These are phyloP conservation scores for Aspergillus uvarum DNA, from an alignment of 2,329 filamentous ascomycete species.

Conservation along the genomic window DNA sequence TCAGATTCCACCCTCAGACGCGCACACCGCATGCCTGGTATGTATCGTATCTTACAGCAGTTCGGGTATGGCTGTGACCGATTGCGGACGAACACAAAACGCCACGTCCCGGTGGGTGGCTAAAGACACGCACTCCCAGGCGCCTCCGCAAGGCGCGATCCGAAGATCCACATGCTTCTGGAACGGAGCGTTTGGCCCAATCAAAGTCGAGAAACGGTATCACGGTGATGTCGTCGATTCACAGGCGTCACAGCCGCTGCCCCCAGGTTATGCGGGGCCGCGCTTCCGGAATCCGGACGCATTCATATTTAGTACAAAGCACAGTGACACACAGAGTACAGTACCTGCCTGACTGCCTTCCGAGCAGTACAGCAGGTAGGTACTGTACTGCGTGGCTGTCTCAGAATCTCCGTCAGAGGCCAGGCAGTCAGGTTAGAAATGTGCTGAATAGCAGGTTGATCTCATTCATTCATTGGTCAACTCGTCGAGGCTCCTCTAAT, in stretches of 20 bases:
- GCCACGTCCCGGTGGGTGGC: conserved; percentile 6
- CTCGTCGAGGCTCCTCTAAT: background rate
- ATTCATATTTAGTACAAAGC: conserved; percentile 2
- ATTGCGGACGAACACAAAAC: conserved; percentile 9
- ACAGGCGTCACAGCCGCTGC: conserved; percentile 15
- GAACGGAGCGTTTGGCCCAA: conserved; percentile 20
- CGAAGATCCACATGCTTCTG: conserved; percentile 26
- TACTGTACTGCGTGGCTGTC: background rate
- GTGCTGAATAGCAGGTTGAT: background rate
- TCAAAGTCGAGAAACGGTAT: conserved; percentile 7
- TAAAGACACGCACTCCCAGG: conserved; percentile 16
- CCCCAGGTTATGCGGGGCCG: conserved; percentile 27
- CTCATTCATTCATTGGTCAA: background rate
- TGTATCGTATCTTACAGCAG: conserved; percentile 1
- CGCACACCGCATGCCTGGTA: background rate
- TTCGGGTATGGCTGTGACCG: background rate
- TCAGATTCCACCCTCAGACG: background rate
- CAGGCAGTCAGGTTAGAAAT: too few relatives aligned
- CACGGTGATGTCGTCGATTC: conserved; percentile 24
- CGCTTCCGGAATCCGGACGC: conserved; percentile 20
- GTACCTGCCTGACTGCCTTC: conserved; percentile 3
- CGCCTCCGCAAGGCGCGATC: conserved; percentile 24
- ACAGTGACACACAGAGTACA: background rate
- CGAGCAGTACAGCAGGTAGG: too few relatives aligned
- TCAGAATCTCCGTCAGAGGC: background rate